Evolutionary conservation across 306 rosid species (phyloP), one percentile per base, ranked within the genome.

Genomic region (Herpetospermum pedunculosum): DNA sequence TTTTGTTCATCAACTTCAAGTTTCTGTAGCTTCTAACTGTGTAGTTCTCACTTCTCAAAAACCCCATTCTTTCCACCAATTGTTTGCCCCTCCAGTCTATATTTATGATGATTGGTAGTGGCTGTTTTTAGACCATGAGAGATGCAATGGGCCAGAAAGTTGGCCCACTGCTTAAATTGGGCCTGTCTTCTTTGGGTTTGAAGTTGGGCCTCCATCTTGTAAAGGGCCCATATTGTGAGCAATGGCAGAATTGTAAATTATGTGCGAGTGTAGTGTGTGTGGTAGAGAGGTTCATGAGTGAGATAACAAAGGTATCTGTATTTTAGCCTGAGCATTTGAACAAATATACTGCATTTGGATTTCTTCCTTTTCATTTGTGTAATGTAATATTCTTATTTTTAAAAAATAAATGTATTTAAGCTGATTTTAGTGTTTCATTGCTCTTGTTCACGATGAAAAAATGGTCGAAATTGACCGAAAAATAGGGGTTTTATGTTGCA

Each of bases 51-150:
- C 57, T 80, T 87, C 47, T 40, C n/a, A 63, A 63, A 81, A 77
- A 74, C 72, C 72, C 80, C 72, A 75, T 76, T 85, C 77, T 84
- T 84, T 67, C 28, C 48, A 37, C 49, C 41, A 80, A 75, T 76
- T 84, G 77, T 84, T 82, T 65, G 50, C 40, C 52, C 38, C 30
- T 80, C 79, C 75, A 41, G 73, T 87, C 83, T 58, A 74, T 83
- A 84, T 86, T 83, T 79, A 80, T 57, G 52, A 57, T 13, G 80
- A 74, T 83, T 80, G 74, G 82, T 68, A 6, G 65, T 32, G 58
- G 77, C 32, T 25, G 37, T 41, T 25, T 41, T 67, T 41, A 25
- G 73, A 67, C 50, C 73, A 67, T 25, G n/a, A 1, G 70, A 64
- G 71, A n/a, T 64, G 71, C 47, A 21, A 64, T 64, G 35, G 53